phyloP scores from a whole-genome alignment of 768 basidiomycete species.

The Cubamyces sp. region DNA sequence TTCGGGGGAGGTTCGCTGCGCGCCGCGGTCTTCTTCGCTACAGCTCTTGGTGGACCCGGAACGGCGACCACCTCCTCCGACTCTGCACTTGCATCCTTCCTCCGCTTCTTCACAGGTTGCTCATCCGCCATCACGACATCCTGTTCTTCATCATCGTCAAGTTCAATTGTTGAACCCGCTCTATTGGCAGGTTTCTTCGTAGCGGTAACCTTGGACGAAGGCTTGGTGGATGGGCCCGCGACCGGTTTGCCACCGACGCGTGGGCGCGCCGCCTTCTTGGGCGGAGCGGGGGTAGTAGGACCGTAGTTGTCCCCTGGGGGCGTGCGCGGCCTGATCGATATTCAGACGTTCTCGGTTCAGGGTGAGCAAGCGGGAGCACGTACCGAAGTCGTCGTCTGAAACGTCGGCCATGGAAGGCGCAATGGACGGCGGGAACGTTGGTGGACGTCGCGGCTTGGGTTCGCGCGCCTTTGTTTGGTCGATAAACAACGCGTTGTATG shows the following conservation, averaged over 20 bases:
- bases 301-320: slow-evolving; percentile 32
- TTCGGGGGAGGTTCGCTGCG: slow-evolving; percentile 13
- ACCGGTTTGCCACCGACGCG: slow-evolving; percentile 27
- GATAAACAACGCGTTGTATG: slow-evolving; percentile 12
- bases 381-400: slow-evolving; percentile 34
- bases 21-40: slow-evolving; percentile 17
- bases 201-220: slow-evolving; percentile 13
- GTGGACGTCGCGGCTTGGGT: slow-evolving; percentile 2
- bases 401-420: slow-evolving; percentile 26
- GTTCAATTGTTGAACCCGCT: slow-evolving; percentile 16
- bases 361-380: not conserved
- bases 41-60: slow-evolving; percentile 10
- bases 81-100: slow-evolving; percentile 7
- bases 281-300: slow-evolving; percentile 35
- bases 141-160: slow-evolving; percentile 27
- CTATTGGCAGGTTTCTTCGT: slow-evolving; percentile 23
- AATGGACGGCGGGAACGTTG: not conserved
- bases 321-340: slow-evolving; percentile 5
- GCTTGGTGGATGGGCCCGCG: slow-evolving; percentile 32
- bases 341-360: slow-evolving; percentile 20
- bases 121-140: slow-evolving; percentile 24
- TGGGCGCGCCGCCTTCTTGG: slow-evolving; percentile 31
- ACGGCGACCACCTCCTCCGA: slow-evolving; percentile 17
- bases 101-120: slow-evolving; percentile 18
- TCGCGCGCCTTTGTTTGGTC: slow-evolving; percentile 24